Conservation (phyloP, 148 eudicot genomes). For the Amaranthus palmeri region DNA sequence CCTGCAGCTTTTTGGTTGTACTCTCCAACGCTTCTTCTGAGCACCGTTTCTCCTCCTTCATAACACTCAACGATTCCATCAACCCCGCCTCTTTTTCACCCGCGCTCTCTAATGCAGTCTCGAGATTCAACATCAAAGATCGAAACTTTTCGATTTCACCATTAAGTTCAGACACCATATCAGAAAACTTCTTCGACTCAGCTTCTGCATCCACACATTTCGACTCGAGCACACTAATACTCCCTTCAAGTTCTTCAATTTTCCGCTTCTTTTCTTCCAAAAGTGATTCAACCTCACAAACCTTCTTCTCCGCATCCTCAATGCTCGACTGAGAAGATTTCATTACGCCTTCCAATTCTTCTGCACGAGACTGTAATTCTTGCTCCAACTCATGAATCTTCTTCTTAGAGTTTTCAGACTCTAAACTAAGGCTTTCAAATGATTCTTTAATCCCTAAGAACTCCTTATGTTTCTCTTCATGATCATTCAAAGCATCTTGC, state of each 20-base stretch:
- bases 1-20: slow-evolving; percentile 50
- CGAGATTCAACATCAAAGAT: slow-evolving; percentile 42
- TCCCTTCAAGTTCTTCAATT: slow-evolving; percentile 68
- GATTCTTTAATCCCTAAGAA: slow-evolving; percentile 59
- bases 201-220: slow-evolving; percentile 49
- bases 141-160: slow-evolving; percentile 46
- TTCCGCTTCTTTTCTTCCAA: slow-evolving; percentile 56
- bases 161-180: slow-evolving; percentile 49
- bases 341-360: slow-evolving; percentile 56
- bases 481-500: slow-evolving; percentile 66
- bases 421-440: slow-evolving; percentile 56
- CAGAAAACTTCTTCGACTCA: slow-evolving; percentile 44
- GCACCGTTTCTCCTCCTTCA: slow-evolving; percentile 50
- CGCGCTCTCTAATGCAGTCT: slow-evolving; percentile 45
- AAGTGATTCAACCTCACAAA: slow-evolving; percentile 47
- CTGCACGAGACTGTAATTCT: slow-evolving; percentile 39
- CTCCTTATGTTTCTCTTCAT: slow-evolving; percentile 62
- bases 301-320: slow-evolving; percentile 57
- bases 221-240: slow-evolving; percentile 43
- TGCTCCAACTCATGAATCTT: slow-evolving; percentile 59
- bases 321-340: slow-evolving; percentile 55
- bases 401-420: slow-evolving; percentile 73
- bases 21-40: slow-evolving; percentile 45
- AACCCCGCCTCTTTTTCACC: slow-evolving; percentile 52
- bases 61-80: slow-evolving; percentile 32